Percentiles rank a stretch among this genome's conserved stretches.
Evolutionary conservation across 805 yeast species (phyloP).

Genomic region (Barnettozyma botsteinii): DNA sequence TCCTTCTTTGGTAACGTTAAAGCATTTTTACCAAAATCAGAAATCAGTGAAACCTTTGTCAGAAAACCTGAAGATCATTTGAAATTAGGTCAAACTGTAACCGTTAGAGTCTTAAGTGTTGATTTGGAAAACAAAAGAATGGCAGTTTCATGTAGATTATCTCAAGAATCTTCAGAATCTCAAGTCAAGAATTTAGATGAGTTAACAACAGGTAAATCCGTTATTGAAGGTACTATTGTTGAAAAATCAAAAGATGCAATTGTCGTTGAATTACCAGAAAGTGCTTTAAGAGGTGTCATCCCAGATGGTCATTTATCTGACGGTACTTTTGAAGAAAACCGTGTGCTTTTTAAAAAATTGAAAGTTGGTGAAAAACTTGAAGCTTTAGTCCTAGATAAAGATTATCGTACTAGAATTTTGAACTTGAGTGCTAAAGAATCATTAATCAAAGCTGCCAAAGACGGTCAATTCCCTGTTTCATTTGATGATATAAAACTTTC

Average conservation of each 20-base stretch:
- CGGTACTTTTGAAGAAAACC: slow-evolving; percentile 65
- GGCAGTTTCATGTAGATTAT: slow-evolving; percentile 68
- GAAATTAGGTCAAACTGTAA: slow-evolving; percentile 77
- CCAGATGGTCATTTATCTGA: slow-evolving; percentile 73
- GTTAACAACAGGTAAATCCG: slow-evolving; percentile 54
- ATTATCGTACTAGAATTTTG: slow-evolving; percentile 52
- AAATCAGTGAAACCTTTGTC: slow-evolving; percentile 86
- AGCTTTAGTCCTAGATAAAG: slow-evolving; percentile 65
- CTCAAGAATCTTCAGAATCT: slow-evolving; percentile 41
- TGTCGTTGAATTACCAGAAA: slow-evolving; percentile 48
- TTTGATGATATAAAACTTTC: slow-evolving; percentile 54
- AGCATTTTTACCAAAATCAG: slow-evolving; percentile 81
- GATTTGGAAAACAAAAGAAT: slow-evolving; percentile 49
- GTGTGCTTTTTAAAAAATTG: slow-evolving; percentile 57
- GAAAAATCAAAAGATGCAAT: slow-evolving; percentile 75
- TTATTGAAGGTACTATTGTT: slow-evolving; percentile 53
- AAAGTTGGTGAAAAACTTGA: slow-evolving; percentile 55
- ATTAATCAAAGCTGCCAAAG: slow-evolving; percentile 57
- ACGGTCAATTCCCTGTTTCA: slow-evolving; percentile 45
- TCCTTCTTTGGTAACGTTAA: slow-evolving; percentile 73
- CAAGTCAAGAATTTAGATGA: slow-evolving; percentile 43
- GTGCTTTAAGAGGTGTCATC: slow-evolving; percentile 61
- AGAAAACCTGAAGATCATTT: slow-evolving; percentile 71
- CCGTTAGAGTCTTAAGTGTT: slow-evolving; percentile 57
- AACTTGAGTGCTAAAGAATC: slow-evolving; percentile 60